Conservation (phyloP, 2,329 filamentous ascomycete genomes). For the Colletotrichum graminicola region DNA sequence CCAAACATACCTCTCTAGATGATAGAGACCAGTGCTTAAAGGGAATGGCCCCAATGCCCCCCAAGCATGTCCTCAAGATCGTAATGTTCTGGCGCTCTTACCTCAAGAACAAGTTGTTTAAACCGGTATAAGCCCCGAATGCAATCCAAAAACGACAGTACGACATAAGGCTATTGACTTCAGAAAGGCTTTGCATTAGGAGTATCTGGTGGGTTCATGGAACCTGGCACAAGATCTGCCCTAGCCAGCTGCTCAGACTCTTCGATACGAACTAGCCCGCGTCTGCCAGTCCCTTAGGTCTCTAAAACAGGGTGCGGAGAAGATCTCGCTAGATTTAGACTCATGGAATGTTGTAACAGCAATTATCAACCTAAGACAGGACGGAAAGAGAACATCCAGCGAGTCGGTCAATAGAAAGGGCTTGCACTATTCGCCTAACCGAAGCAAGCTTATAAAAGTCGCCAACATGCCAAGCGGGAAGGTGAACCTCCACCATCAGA, state of each 20-base stretch:
- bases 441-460: conserved; percentile 56
- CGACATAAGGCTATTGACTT: too few relatives aligned
- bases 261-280: conserved; percentile 46
- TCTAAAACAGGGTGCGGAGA: conserved; percentile 59
- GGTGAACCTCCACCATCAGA: conserved; percentile 68
- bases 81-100: too few relatives aligned
- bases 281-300: conserved; percentile 52
- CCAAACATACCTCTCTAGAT: not conserved
- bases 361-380: conserved; percentile 58
- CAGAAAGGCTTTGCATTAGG: not conserved
- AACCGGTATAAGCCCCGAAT: not conserved
- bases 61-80: not conserved
- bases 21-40: too few relatives aligned
- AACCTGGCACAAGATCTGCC: not conserved
- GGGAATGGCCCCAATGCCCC: too few relatives aligned
- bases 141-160: not conserved
- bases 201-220: not conserved
- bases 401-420: conserved; percentile 8
- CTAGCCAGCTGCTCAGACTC: conserved; percentile 37
- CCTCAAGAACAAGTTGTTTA: not conserved
- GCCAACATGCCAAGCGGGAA: conserved; percentile 61
- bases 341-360: conserved; percentile 54
- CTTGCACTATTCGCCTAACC: conserved; percentile 54
- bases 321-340: conserved; percentile 57
- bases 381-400: conserved; percentile 58